Evolutionary conservation across 352 stramenopile species (phyloP), one percentile per base, ranked within the genome.

Genomic region (Sclerospora graminicola): DNA sequence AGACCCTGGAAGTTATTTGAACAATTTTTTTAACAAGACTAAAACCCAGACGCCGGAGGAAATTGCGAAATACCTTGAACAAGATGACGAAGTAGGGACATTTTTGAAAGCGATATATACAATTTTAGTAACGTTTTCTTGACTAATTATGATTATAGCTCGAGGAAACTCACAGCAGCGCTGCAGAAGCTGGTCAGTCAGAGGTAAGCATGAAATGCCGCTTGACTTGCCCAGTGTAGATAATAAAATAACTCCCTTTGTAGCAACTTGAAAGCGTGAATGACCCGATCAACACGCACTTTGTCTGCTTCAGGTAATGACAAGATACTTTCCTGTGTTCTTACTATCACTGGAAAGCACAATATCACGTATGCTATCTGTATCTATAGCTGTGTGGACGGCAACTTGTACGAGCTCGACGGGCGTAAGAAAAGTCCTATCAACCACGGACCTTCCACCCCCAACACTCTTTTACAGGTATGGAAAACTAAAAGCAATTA

Each of bases 271-370:
- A 90, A 30, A 69, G 73, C 36, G 67, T 96, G 13, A 78, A 97
- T 26, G 91, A 98, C 40, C 75, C 87, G 6, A 82, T 98, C 53
- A 80, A 95, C 51, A 98, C 92, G n/a, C 95, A 98, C 63, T 98
- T 98, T 43, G 72, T 98, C 21, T 96, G 87, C 54, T 95, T 98
- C 57, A 95, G 90, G 59, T 87, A 10, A 29, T 2, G 31, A 14
- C 14, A 10, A 8, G 10, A 40, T 15, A 28, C 7, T 13, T 19
- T 16, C 6, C 21, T 28, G 14, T 43, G 6, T 26, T 24, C n/a
- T 14, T 33, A 11, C 21, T 33, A 8, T 29, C 19, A 10, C 14
- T 26, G 6, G 11, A 5, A 20, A 21, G 14, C 13, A 33, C 14
- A 15, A 20, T 14, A 15, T 54, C 9, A 40, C 16, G 45, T 37